A percentile compares a stretch with the other conserved stretches of the same genome.
Evolutionary conservation across 768 basidiomycete species (phyloP).

Genomic region (Phlebiopsis gigantea): DNA sequence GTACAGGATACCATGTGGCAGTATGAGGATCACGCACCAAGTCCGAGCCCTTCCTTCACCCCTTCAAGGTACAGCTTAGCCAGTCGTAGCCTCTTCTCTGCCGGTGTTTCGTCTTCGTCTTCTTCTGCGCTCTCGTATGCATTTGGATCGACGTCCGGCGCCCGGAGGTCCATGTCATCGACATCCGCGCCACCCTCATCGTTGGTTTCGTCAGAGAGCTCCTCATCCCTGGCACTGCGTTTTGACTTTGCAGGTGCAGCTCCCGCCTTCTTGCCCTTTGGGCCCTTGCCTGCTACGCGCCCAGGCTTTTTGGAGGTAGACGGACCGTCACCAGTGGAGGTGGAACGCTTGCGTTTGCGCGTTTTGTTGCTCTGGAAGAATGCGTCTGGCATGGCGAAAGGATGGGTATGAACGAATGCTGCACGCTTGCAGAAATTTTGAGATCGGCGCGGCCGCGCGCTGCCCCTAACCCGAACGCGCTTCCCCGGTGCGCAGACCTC

Average conservation of each 20-base stretch:
- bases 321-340: slow-evolving; percentile 29
- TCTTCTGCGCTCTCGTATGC: slow-evolving; percentile 67
- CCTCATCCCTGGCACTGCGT: slow-evolving; percentile 43
- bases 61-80: slow-evolving; percentile 87
- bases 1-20: background rate
- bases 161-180: slow-evolving; percentile 72
- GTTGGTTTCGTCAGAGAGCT: slow-evolving; percentile 61
- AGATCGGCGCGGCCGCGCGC: background rate
- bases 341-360: slow-evolving; percentile 57
- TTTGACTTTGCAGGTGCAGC: background rate
- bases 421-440: background rate
- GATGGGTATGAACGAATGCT: background rate
- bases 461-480: background rate
- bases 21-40: slow-evolving; percentile 18
- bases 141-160: slow-evolving; percentile 45
- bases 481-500: background rate
- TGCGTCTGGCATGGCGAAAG: slow-evolving; percentile 63
- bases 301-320: slow-evolving; percentile 23
- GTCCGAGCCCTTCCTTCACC: slow-evolving; percentile 65
- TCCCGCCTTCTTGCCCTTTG: slow-evolving; percentile 20
- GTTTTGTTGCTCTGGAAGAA: slow-evolving; percentile 67
- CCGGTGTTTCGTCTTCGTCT: slow-evolving; percentile 84
- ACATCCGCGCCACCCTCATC: slow-evolving; percentile 44
- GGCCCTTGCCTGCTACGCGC: slow-evolving; percentile 20
- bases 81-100: slow-evolving; percentile 85